These are phyloP conservation scores for Yamadazyma endophytica DNA, from an alignment of 805 yeast genomes.

Conservation along the genomic window DNA sequence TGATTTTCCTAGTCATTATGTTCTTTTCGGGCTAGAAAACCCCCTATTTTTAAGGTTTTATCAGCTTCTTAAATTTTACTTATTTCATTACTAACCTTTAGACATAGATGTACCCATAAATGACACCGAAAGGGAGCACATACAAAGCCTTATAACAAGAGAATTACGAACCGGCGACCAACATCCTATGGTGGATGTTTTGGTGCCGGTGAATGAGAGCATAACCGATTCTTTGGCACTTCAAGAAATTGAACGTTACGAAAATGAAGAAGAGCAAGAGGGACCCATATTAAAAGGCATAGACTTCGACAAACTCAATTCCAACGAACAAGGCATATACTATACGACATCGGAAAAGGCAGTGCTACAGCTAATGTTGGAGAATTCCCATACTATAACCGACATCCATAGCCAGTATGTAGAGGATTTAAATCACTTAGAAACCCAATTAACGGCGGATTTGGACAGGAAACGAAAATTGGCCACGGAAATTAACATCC, in stretches of 20 bases:
- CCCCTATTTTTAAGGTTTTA: too few species aligned
- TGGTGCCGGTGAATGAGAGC: constrained; percentile 14
- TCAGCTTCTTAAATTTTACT: too few species aligned
- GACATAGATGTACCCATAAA: constrained; percentile 31
- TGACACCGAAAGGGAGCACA: constrained; percentile 30
- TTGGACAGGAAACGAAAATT: constrained; percentile 35
- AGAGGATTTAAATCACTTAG: constrained; percentile 18
- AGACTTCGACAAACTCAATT: constrained; percentile 27
- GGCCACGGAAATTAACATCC: constrained; percentile 39
- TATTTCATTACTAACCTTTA: too few species aligned
- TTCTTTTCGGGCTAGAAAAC: too few species aligned
- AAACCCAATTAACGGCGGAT: constrained; percentile 17
- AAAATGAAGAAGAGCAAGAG: constrained; percentile 19
- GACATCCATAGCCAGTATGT: constrained; percentile 28
- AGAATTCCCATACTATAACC: constrained; percentile 36
- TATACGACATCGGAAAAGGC: constrained; percentile 38
- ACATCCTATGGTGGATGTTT: constrained; percentile 19
- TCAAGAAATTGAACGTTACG: constrained; percentile 22
- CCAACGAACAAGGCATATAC: constrained; percentile 28
- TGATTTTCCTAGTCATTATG: too few species aligned
- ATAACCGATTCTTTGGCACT: constrained; percentile 6
- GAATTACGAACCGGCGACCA: constrained; percentile 4
- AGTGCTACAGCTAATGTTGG: constrained; percentile 30
- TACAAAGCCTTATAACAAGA: constrained; percentile 27
- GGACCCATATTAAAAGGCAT: constrained; percentile 22